A percentile compares a stretch with the other conserved stretches of the same genome.
Evolutionary conservation across 805 yeast species (phyloP).

Genomic region (Ogataea pignaliae): DNA sequence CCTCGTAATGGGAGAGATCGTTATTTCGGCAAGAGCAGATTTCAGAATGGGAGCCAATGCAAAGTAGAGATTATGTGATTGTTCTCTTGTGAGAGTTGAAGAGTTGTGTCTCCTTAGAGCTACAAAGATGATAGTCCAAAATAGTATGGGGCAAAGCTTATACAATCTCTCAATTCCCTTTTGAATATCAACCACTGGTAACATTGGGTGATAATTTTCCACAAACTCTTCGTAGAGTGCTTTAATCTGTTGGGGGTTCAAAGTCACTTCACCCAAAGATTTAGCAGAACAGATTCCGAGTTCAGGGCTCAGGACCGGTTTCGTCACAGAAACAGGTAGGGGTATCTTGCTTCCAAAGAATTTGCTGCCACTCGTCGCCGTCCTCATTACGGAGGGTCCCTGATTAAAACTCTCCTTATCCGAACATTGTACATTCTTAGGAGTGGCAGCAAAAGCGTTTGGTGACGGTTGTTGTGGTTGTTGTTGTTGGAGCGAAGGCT

Average conservation of each 20-base stretch:
- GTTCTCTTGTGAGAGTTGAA: slow-evolving; percentile 17
- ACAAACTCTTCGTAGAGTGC: slow-evolving; percentile 67
- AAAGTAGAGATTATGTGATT: slow-evolving; percentile 43
- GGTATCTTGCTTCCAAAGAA: slow-evolving; percentile 13
- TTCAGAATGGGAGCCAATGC: slow-evolving; percentile 66
- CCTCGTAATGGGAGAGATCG: slow-evolving; percentile 85
- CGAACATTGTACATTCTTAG: background rate
- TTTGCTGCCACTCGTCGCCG: slow-evolving; percentile 9
- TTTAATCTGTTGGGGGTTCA: slow-evolving; percentile 57
- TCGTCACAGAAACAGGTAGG: slow-evolving; percentile 18
- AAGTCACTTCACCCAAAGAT: slow-evolving; percentile 60
- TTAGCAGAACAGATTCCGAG: slow-evolving; percentile 59
- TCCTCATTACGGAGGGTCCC: slow-evolving; percentile 20
- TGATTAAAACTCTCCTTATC: background rate
- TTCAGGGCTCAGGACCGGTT: slow-evolving; percentile 16
- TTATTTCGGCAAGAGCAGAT: slow-evolving; percentile 76
- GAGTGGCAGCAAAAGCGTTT: background rate
- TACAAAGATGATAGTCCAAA: slow-evolving; percentile 90
- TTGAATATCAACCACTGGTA: slow-evolving; percentile 81
- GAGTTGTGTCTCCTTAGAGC: slow-evolving; percentile 64
- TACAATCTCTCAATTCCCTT: slow-evolving; percentile 82
- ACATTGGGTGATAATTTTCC: slow-evolving; percentile 71
- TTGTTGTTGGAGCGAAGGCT: background rate
- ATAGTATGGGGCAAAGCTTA: slow-evolving; percentile 77
- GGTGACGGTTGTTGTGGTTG: background rate